phyloP scores from a whole-genome alignment of 2,329 filamentous ascomycete species.

The Pseudopithomyces chartarum region DNA sequence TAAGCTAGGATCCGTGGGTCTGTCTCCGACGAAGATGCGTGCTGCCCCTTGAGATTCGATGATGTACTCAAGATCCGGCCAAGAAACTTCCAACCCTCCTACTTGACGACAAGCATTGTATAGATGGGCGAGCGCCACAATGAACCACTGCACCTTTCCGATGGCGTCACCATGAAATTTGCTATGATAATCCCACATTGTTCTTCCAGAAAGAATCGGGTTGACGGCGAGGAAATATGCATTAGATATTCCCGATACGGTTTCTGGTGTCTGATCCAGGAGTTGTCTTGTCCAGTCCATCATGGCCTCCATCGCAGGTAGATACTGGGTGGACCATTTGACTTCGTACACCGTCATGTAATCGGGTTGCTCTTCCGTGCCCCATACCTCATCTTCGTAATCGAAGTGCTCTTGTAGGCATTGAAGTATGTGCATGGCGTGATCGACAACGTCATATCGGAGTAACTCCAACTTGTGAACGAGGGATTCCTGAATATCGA shows the following conservation, averaged over 20 bases:
- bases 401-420: constrained; percentile 18
- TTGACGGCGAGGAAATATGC: constrained; percentile 15
- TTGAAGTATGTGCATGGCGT: constrained; percentile 9
- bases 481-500: constrained; percentile 16
- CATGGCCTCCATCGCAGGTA: constrained; percentile 7
- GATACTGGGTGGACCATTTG: constrained; percentile 23
- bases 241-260: not conserved
- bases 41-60: constrained; percentile 19
- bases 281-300: constrained; percentile 15
- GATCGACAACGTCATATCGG: constrained; percentile 11
- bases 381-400: constrained; percentile 24
- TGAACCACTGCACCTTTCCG: constrained; percentile 19
- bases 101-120: constrained; percentile 26
- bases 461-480: not conserved
- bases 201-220: constrained; percentile 18
- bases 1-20: constrained; percentile 17
- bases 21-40: constrained; percentile 21
- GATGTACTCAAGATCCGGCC: constrained; percentile 27
- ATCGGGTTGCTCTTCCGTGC: constrained; percentile 16
- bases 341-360: constrained; percentile 20
- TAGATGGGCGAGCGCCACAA: constrained; percentile 19
- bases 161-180: constrained; percentile 15
- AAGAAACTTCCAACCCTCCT: constrained; percentile 16
- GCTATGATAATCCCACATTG: constrained; percentile 15
- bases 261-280: not conserved